phyloP scores from a whole-genome alignment of 2,329 filamentous ascomycete genomes.

The Talaromyces amestolkiae region DNA sequence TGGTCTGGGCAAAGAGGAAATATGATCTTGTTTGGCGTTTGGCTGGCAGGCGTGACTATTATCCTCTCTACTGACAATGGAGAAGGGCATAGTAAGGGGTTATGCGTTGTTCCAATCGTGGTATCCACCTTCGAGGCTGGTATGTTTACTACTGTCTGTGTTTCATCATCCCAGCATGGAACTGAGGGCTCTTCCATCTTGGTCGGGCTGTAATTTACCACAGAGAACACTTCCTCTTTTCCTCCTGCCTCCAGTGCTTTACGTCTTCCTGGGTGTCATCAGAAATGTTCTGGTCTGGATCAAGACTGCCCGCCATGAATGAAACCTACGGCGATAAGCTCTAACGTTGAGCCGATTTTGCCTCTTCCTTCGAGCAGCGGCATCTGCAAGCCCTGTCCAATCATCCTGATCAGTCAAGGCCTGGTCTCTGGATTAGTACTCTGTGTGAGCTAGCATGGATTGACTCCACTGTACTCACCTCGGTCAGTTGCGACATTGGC shows the following conservation, averaged over 20 bases:
- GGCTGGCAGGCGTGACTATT: not conserved
- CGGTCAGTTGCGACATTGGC: conserved; percentile 40
- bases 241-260: not conserved
- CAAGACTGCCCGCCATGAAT: too few relatives aligned
- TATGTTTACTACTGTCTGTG: not conserved
- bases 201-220: too few relatives aligned
- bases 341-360: conserved; percentile 50
- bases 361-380: conserved; percentile 40
- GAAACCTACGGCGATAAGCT: conserved; percentile 36
- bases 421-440: conserved; percentile 33
- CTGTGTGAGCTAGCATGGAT: conserved; percentile 19
- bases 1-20: conserved; percentile 12
- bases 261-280: conserved; percentile 1
- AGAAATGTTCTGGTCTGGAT: not conserved
- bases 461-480: conserved; percentile 30
- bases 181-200: not conserved
- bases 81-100: not conserved
- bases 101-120: not conserved
- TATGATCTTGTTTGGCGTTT: conserved; percentile 23
- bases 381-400: conserved; percentile 49
- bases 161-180: conserved; percentile 5
- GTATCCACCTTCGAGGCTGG: conserved; percentile 6
- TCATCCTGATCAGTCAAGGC: conserved; percentile 43
- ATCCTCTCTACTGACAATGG: not conserved
- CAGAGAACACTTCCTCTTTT: not conserved